Base-by-base conservation (phyloP, 148 eudicot genomes). In the Polygonum aviculare region DNA sequence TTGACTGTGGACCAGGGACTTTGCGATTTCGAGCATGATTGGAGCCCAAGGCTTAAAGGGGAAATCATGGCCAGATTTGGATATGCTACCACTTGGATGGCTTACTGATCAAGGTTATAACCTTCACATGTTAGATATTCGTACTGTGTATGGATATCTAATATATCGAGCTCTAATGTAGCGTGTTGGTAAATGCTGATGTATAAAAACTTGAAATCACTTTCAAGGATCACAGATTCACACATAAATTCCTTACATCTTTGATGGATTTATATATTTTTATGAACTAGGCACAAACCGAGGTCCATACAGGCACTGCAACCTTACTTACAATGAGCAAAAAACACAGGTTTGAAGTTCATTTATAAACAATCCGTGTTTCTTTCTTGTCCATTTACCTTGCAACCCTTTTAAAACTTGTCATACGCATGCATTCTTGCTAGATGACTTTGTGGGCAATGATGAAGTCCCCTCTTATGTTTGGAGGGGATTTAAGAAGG, bases 11-110 rank as follows among this genome's bases (percentile, higher is more conserved):
- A 7, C 52, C 74, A 96, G 99, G 82, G 93, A 91, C 72, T 86
- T 96, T 77, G 78, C 98, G 21, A 83, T 90, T 83, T 90, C 98
- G 70, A 75, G 84, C 74, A 85, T 93, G 94, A 91, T 86, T 74
- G 99, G 97, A 73, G 82, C 87, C 69, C 80, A 75, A 73, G 94
- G 97, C 63, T 81, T 91, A 81, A 63, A 74, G 47, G 99, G 99
- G 52, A 88, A 82, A 47, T 93, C 99, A 35, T 96, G 99, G 99
- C 99, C 99, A 11, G 99, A 96, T 81, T 81, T 86, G 60, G 99
- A 96, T 88, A 96, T 96, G 99, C 89, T 96, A 33, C 99, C 99
- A 10, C 81, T 96, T 22, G 99, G 99, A 77, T 91, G 97, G 98
- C 95, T 96, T 57, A 91, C 97, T 77, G 86, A 84, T 73, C 81